These are phyloP conservation scores for Stagonosporopsis cucurbitacearum DNA, from an alignment of 2,329 filamentous ascomycete genomes.

Conservation along the genomic window DNA sequence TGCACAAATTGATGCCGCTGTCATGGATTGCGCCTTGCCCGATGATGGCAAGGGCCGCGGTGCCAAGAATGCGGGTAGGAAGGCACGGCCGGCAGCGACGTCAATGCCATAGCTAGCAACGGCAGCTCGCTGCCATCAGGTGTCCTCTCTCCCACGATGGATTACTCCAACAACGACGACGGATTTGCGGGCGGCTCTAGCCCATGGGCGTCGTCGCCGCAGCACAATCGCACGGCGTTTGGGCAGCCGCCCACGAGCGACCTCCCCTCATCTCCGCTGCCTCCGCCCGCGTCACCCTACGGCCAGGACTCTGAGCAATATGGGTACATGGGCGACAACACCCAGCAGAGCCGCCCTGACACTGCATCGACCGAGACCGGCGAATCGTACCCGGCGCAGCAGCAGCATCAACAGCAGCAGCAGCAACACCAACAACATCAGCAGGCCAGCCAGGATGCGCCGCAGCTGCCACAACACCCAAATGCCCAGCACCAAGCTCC, in stretches of 20 bases:
- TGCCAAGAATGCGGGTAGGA: conserved; percentile 24
- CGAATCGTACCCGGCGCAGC: conserved; percentile 41
- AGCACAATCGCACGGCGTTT: conserved; percentile 57
- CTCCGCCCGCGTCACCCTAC: conserved; percentile 50
- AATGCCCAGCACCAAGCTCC: conserved; percentile 48
- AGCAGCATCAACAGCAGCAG: conserved; percentile 45
- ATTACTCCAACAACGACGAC: conserved; percentile 67
- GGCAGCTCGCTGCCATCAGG: conserved; percentile 30
- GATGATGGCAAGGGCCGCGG: conserved; percentile 31
- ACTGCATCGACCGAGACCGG: conserved; percentile 41
- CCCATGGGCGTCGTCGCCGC: conserved; percentile 69
- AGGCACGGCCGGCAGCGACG: conserved; percentile 17
- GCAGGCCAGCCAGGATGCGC: conserved; percentile 45
- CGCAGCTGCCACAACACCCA: conserved; percentile 34
- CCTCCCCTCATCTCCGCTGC: conserved; percentile 50
- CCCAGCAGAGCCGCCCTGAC: conserved; percentile 33
- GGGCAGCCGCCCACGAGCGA: conserved; percentile 53
- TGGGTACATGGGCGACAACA: conserved; percentile 44
- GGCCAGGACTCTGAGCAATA: conserved; percentile 43
- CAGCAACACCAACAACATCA: conserved; percentile 43
- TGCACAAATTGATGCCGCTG: conserved; percentile 19
- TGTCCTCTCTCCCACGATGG: conserved; percentile 58
- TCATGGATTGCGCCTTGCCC: conserved; percentile 36
- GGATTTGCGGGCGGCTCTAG: conserved; percentile 64
- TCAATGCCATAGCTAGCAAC: conserved; percentile 23